phyloP scores from a whole-genome alignment of 495 filamentous ascomycete genomes.

The Saxispiralis lemnorum region DNA sequence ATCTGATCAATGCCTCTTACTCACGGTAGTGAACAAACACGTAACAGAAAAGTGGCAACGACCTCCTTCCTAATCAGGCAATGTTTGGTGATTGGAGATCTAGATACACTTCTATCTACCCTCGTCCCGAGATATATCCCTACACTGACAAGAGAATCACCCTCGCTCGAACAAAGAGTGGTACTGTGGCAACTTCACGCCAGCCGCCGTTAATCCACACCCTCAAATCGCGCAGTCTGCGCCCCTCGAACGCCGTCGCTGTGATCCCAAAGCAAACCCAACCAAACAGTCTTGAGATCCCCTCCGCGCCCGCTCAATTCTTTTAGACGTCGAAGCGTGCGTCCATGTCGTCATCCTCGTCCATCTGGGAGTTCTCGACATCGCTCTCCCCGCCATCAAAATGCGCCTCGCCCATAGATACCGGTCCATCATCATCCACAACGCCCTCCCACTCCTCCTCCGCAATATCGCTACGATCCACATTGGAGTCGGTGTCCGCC shows the following conservation, averaged over 20 bases:
- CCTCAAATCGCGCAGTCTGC: background rate
- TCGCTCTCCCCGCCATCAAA: background rate
- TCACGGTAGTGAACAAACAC: too few relatives aligned
- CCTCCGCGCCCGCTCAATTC: background rate
- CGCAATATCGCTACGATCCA: background rate
- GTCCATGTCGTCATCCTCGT: background rate
- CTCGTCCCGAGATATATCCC: background rate
- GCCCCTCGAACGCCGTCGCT: background rate
- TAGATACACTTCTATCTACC: background rate
- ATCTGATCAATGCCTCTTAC: too few relatives aligned
- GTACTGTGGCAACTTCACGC: background rate
- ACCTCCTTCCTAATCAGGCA: background rate
- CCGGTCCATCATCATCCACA: constrained; percentile 2
- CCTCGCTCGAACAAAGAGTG: background rate
- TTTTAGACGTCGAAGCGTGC: background rate
- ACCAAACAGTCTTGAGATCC: background rate
- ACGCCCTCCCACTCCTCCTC: constrained; percentile 17
- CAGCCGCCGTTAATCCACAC: background rate
- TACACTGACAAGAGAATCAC: background rate
- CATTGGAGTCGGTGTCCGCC: constrained; percentile 7
- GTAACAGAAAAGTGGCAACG: too few relatives aligned
- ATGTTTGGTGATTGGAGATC: too few relatives aligned
- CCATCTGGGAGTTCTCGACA: background rate
- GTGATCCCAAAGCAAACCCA: background rate
- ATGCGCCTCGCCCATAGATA: background rate